Evolutionary conservation across 306 rosid genomes (phyloP).

Genomic region (Inga leiocalycina): DNA sequence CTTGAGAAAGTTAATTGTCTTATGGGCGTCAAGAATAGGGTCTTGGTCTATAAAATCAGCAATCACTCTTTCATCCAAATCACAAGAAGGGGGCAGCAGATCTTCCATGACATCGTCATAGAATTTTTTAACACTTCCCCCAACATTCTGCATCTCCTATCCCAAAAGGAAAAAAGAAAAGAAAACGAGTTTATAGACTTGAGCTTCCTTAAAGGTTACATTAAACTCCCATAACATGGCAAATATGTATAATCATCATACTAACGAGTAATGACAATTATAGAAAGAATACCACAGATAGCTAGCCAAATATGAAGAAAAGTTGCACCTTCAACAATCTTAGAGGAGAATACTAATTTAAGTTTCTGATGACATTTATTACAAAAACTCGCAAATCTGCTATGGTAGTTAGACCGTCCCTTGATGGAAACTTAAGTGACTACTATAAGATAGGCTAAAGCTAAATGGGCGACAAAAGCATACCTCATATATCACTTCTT

Average conservation of each 20-base stretch:
- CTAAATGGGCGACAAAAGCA: constrained; percentile 24
- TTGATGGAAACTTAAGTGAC: constrained; percentile 4
- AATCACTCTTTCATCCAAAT: constrained; percentile 41
- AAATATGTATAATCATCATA: neutral
- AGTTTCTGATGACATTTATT: constrained; percentile 14
- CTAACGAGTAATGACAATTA: neutral
- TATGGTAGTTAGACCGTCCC: neutral
- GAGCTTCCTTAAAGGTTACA: constrained; percentile 15
- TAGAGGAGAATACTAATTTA: neutral
- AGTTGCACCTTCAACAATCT: neutral
- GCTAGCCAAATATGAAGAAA: constrained; percentile 20
- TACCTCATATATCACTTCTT: constrained; percentile 76
- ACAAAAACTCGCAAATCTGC: constrained; percentile 9
- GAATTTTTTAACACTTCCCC: constrained; percentile 71
- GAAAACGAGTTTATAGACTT: neutral
- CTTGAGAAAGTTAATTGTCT: constrained; percentile 38
- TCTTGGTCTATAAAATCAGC: constrained; percentile 39
- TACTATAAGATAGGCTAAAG: constrained; percentile 13
- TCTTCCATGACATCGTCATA: constrained; percentile 76
- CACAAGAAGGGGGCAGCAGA: constrained; percentile 53
- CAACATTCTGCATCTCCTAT: constrained; percentile 83
- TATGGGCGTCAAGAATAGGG: constrained; percentile 35
- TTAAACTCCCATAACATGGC: constrained; percentile 4
- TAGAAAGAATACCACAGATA: neutral
- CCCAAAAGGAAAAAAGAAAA: constrained; percentile 28